Conservation (phyloP, 2,329 filamentous ascomycete genomes). For the Aulographum hederae region DNA sequence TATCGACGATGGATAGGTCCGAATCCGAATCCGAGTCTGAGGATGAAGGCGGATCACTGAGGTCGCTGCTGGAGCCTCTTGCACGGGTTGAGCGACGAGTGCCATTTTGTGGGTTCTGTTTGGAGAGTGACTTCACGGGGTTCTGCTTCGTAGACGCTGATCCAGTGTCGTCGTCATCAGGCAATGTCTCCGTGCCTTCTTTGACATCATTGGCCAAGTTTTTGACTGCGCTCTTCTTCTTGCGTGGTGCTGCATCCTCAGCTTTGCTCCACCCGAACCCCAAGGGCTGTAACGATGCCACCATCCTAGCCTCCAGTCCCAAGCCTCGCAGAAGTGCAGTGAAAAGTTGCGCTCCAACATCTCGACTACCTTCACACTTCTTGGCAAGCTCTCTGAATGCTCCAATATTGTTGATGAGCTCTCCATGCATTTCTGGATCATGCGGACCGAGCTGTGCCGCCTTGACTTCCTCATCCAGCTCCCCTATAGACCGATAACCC, state of each 20-base stretch:
- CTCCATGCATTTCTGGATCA: conserved; percentile 52
- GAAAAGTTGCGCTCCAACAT: conserved; percentile 78
- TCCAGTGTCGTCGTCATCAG: conserved; percentile 5
- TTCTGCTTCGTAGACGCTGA: not conserved
- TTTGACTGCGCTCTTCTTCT: conserved; percentile 5
- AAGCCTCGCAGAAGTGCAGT: conserved; percentile 67
- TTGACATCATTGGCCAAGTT: conserved; percentile 6
- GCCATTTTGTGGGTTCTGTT: not conserved
- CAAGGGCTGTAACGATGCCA: conserved; percentile 67
- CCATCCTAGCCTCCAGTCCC: conserved; percentile 65
- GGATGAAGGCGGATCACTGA: conserved; percentile 13
- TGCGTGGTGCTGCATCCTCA: conserved; percentile 47
- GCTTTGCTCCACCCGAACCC: conserved; percentile 83
- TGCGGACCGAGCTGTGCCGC: conserved; percentile 46
- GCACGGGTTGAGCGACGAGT: not conserved
- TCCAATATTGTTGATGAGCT: conserved; percentile 47
- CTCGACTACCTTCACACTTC: conserved; percentile 61
- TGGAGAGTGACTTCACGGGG: not conserved
- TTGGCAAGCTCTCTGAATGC: conserved; percentile 53
- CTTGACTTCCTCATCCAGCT: conserved; percentile 55
- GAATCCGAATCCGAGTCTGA: conserved; percentile 35
- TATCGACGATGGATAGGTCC: conserved; percentile 40
- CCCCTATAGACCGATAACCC: conserved; percentile 68
- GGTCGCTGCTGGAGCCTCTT: conserved; percentile 3
- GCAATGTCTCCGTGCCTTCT: not conserved